These are phyloP conservation scores for Atkinsonella texensis DNA, from an alignment of 2,329 filamentous ascomycete genomes.

Conservation along the genomic window DNA sequence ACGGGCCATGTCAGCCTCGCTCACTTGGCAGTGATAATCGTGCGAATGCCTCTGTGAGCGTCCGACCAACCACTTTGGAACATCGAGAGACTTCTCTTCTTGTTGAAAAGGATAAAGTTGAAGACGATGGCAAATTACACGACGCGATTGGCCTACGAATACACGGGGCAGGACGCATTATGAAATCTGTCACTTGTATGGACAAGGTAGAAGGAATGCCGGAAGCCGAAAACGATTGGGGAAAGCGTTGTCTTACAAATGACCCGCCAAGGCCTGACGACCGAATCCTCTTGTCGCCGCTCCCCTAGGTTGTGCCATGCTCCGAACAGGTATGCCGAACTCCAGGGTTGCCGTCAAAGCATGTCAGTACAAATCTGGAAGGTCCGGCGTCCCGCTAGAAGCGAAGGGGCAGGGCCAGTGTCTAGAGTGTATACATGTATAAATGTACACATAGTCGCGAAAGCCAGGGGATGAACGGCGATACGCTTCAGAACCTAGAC, in stretches of 20 bases:
- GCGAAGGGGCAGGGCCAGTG: background rate
- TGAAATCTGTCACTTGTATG: too few species aligned
- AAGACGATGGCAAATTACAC: too few species aligned
- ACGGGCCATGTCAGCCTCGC: too few species aligned
- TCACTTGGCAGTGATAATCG: too few species aligned
- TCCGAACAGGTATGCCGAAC: background rate
- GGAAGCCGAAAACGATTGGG: background rate
- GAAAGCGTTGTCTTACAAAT: background rate
- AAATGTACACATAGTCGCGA: background rate
- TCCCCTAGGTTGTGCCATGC: background rate
- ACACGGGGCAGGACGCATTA: too few species aligned
- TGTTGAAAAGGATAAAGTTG: too few species aligned
- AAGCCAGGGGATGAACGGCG: too few species aligned
- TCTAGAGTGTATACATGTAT: background rate
- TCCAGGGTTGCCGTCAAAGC: background rate
- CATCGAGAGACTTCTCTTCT: too few species aligned
- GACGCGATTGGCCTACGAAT: too few species aligned
- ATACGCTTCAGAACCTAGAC: background rate
- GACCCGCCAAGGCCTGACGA: background rate
- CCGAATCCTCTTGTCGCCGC: background rate
- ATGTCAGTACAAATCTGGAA: background rate
- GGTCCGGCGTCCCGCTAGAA: background rate
- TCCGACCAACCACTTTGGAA: too few species aligned
- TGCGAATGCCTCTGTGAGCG: too few species aligned
- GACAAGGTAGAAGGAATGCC: background rate